phyloP scores from a whole-genome alignment of 2,329 filamentous ascomycete species.

The Ophiostoma populinum region DNA sequence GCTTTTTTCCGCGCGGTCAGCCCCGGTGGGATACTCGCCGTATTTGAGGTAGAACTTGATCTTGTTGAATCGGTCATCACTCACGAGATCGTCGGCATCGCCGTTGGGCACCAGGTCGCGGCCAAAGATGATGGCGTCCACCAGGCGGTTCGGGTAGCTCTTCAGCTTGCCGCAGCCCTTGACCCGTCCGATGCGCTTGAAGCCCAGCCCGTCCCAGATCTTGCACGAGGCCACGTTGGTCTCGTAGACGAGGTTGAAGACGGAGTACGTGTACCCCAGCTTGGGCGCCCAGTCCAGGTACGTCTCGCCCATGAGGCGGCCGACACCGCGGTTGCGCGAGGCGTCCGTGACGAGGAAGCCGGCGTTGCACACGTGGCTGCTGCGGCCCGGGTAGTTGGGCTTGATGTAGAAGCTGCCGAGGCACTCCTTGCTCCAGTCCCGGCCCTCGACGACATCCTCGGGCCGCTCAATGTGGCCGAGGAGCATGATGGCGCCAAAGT shows the following conservation, averaged over 20 bases:
- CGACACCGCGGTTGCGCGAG: slow-evolving; percentile 56
- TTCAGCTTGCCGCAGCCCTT: slow-evolving; percentile 53
- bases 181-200: slow-evolving; percentile 79
- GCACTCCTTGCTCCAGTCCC: slow-evolving; percentile 66
- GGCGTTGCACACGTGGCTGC: slow-evolving; percentile 81
- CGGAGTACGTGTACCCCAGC: slow-evolving; percentile 77
- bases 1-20: slow-evolving; percentile 89
- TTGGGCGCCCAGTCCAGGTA: slow-evolving; percentile 65
- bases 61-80: slow-evolving; percentile 95
- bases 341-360: slow-evolving; percentile 61
- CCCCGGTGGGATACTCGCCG: slow-evolving; percentile 80
- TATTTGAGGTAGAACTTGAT: slow-evolving; percentile 95
- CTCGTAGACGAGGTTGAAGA: slow-evolving; percentile 91
- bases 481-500: slow-evolving; percentile 78
- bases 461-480: slow-evolving; percentile 53
- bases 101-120: slow-evolving; percentile 36
- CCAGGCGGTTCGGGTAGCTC: slow-evolving; percentile 48
- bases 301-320: slow-evolving; percentile 57
- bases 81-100: slow-evolving; percentile 67
- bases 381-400: slow-evolving; percentile 81
- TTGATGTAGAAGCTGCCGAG: slow-evolving; percentile 88
- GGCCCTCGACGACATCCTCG: slow-evolving; percentile 36
- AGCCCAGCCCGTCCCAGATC: slow-evolving; percentile 83
- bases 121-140: slow-evolving; percentile 67
- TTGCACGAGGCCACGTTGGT: slow-evolving; percentile 79